Base-by-base conservation (phyloP, 2,329 filamentous ascomycete species). In the Clathrospora elynae region DNA sequence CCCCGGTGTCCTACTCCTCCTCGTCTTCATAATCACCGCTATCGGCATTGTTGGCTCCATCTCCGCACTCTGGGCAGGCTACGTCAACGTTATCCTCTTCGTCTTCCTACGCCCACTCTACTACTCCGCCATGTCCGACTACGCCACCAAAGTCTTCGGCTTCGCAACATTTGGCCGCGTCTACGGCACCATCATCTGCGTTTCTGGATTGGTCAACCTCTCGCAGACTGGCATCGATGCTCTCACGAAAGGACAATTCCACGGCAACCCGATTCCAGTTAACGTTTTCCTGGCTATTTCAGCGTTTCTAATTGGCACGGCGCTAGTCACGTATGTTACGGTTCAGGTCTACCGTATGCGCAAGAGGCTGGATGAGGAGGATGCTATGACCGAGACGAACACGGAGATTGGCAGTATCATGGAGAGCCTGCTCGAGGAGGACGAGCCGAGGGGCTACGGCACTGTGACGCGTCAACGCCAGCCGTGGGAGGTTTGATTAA, bases 111-210 rank as follows among this genome's bases (percentile, higher is more conserved):
- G 90, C 0, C 90, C 90, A 0, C 85, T 95, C 18, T 96, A 95
- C 71, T 95, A 95, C 73, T 93, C 89, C 0, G 85, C 89, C 6
- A 88, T 95, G 57, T 91, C 86, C 26, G 90, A 95, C 71, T 95
- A 93, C 64, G 82, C 83, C 17, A 88, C 88, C 47, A 95, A 95
- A 69, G 90, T 95, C 14, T 96, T 96, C 65, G 90, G 90, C 4
- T 95, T 95, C 70, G 67, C 84, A 42, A 95, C 89, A 0, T 96
- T 95, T 61, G 90, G 90, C 18, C 93, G 87, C 31, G 88, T 96
- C 6, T 95, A 95, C 68, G 90, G 90, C 3, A 79, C 90, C 18
- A 87, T 95, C 51, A 93, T 95, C 56, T 93, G 88, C 70, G 72
- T 92, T 4, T 86, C 90, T 0, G 90, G 90, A 0, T 66, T 95